Conservation (phyloP, 331 rosid genomes). For the Dryas integrifolia region DNA sequence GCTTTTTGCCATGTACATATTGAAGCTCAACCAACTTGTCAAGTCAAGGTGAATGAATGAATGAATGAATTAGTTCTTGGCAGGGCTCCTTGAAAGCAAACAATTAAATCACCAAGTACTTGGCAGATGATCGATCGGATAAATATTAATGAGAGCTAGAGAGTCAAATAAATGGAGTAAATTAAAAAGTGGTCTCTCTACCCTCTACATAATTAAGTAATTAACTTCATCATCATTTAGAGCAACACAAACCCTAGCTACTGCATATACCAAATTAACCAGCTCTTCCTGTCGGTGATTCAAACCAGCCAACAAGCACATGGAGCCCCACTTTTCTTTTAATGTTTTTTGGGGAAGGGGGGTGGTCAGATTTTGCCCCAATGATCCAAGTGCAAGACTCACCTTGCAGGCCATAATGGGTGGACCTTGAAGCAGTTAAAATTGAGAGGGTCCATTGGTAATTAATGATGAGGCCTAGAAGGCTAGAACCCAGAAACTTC, state of each 20-base stretch:
- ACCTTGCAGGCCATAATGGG: slow-evolving; percentile 2
- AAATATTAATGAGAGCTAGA: too few relatives aligned
- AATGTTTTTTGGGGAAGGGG: background rate
- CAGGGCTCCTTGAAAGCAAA: background rate
- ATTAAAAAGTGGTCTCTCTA: background rate
- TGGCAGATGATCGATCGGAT: background rate
- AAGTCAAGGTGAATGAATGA: background rate
- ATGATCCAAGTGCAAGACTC: background rate
- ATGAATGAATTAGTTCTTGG: background rate
- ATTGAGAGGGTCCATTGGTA: background rate
- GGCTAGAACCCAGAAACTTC: background rate
- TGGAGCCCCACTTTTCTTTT: background rate
- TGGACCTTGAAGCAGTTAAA: background rate
- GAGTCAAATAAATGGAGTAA: background rate
- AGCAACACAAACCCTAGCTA: too few relatives aligned
- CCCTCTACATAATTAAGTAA: background rate
- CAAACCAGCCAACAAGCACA: too few relatives aligned
- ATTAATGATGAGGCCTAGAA: background rate
- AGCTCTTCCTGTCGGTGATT: too few relatives aligned
- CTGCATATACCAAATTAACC: too few relatives aligned
- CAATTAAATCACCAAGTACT: background rate
- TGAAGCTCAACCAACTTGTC: background rate
- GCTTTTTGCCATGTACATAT: background rate
- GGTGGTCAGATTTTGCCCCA: background rate
- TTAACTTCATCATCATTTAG: background rate